These are phyloP conservation scores for Hortiboletus campestris DNA, from an alignment of 768 basidiomycete genomes.

Conservation along the genomic window DNA sequence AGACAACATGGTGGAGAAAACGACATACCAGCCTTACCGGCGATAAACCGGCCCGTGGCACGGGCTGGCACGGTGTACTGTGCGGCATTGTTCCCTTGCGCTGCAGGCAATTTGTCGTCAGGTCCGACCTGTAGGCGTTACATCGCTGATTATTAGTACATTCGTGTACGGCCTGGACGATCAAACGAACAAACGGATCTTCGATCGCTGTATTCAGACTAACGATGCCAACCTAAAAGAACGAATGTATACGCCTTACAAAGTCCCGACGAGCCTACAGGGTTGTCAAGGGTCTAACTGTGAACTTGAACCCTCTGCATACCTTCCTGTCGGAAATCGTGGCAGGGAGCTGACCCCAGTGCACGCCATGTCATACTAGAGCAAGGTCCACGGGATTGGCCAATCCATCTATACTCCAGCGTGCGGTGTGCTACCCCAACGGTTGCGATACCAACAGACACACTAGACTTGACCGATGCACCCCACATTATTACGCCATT, in stretches of 20 bases:
- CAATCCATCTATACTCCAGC: too few species aligned
- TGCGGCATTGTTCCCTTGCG: slow-evolving; percentile 15
- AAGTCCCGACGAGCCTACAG: too few species aligned
- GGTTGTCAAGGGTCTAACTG: too few species aligned
- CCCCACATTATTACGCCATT: too few species aligned
- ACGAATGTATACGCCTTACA: neutral
- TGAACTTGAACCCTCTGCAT: too few species aligned
- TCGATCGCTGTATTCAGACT: slow-evolving; percentile 53
- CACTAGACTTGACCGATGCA: too few species aligned
- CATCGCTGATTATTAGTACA: neutral
- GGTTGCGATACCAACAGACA: too few species aligned
- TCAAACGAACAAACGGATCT: slow-evolving; percentile 62
- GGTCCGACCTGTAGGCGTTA: slow-evolving; percentile 54
- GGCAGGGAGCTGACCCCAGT: too few species aligned
- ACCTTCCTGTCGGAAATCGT: too few species aligned
- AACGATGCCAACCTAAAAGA: slow-evolving; percentile 76
- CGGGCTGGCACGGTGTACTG: slow-evolving; percentile 32
- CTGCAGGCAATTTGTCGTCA: slow-evolving; percentile 36
- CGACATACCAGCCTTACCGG: slow-evolving; percentile 62
- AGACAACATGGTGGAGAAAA: neutral
- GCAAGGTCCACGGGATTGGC: too few species aligned
- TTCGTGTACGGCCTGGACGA: neutral
- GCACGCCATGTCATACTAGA: too few species aligned
- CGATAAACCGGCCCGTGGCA: slow-evolving; percentile 71
- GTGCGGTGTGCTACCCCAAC: too few species aligned